Evolutionary conservation across 2,329 filamentous ascomycete species (phyloP), one percentile per base, ranked within the genome.

Genomic region (Penicillium aurantiogriseum): DNA sequence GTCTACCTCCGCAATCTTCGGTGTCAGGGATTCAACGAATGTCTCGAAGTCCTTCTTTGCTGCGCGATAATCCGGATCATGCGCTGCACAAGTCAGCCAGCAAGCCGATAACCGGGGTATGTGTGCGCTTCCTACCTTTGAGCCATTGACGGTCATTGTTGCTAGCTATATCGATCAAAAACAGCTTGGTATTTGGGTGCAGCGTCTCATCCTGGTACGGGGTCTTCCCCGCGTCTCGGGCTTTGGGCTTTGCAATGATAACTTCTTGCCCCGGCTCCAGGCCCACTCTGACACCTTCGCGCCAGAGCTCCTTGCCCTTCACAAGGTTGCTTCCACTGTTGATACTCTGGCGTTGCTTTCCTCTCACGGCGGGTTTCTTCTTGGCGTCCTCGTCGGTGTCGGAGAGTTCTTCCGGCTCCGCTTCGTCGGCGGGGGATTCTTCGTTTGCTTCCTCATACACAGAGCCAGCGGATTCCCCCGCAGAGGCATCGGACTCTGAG

Each of bases 41-140:
- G 85, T 84, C 47, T 90, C 85, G 82, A 90, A 96, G 71, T 96
- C 91, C 58, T 88, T 88, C 57, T 92, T 83, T 1, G 91, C 85
- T 54, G 86, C 82, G 58, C 92, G 84, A 71, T 90, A 96, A 66
- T 95, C 89, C 44, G 82, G 81, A 72, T 96, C 91, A 71, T 94
- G 85, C 67, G 86, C 91, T 94, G 56, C 38, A 42, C 47, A 29
- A 61, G 23, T 27, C 33, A 51, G 54, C 57, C 53, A 62, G 52
- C 39, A 40, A 43, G 38, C 54, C 29, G 21, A 40, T 54, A 54
- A 36, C 51, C 47, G 54, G 51, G 50, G 48, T 31, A 23, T 25
- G 51, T 29, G 42, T 27, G 56, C 8, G 25, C 21, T 19, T 52
- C 67, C 69, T 76, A 86, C 84, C 77, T 76, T 87, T 88, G 58